Evolutionary conservation across 345 rosid species (phyloP), one percentile per base, ranked within the genome.

Genomic region (Salix viminalis): DNA sequence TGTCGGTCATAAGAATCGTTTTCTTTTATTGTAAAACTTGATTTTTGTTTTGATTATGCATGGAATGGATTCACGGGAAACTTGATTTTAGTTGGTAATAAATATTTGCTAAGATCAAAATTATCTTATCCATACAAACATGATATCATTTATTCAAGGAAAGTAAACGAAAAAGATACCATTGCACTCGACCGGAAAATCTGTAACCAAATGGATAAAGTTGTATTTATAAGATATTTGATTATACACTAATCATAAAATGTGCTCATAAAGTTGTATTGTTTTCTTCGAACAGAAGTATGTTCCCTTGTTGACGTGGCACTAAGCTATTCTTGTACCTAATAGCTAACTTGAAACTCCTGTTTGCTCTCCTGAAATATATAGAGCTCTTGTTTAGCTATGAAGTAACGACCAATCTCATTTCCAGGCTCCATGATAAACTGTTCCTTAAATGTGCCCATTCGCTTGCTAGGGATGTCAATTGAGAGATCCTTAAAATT

Each of bases 371-470:
- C 79, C 34, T 67, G 80, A 42, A 70, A 78, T 65, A 95, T 89
- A 76, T 86, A 83, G 60, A 95, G 94, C 84, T 93, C 97, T 82
- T 95, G 99, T 73, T 86, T 85, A 71, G 89, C 84, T 74, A 93
- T 86, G 69, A 75, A 56, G 73, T 89, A 95, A 30, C 79, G 80
- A 60, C 99, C 99, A 12, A 95, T 90, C 76, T 71, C 82, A 76
- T 84, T 82, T 74, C 89, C 86, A 0, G 90, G 81, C 77, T 93
- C 89, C 76, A 93, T 81, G 15, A 89, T 83, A 65, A 95, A 93
- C 76, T 95, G 97, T 82, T 93, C 99, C 79, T 89, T 88, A 76
- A 95, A 95, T 21, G 88, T 88, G 69, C 99, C 99, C 87, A 90
- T 92, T 16, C 92, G 90, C 83, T 88, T 86, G 81, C 88, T 83